Conservation (phyloP, 2,329 filamentous ascomycete genomes). For the Bipolaris oryzae region DNA sequence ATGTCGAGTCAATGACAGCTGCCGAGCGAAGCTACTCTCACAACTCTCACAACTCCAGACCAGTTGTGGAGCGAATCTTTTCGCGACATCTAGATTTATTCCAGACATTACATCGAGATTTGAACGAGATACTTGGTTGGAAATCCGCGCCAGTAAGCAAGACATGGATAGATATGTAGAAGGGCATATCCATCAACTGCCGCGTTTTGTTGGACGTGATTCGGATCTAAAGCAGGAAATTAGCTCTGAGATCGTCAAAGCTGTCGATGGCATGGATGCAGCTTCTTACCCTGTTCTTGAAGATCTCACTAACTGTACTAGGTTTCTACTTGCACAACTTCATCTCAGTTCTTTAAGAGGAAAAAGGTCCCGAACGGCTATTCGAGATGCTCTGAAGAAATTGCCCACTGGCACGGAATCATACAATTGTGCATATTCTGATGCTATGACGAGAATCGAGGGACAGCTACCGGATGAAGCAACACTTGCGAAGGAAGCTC, state of each 20-base stretch:
- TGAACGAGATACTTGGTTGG: slow-evolving; percentile 10
- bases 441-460: slow-evolving; percentile 44
- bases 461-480: slow-evolving; percentile 40
- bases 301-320: slow-evolving; percentile 2
- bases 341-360: slow-evolving; percentile 17
- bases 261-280: slow-evolving; percentile 32
- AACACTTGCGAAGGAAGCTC: slow-evolving; percentile 45
- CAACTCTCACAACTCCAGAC: slow-evolving; percentile 7
- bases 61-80: neutral
- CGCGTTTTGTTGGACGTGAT: slow-evolving; percentile 22
- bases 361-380: slow-evolving; percentile 9
- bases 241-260: slow-evolving; percentile 22
- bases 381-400: slow-evolving; percentile 8
- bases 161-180: slow-evolving; percentile 29
- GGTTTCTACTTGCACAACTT: slow-evolving; percentile 21
- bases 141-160: slow-evolving; percentile 27
- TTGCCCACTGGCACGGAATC: slow-evolving; percentile 7
- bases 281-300: neutral
- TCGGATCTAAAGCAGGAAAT: slow-evolving; percentile 19
- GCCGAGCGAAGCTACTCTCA: slow-evolving; percentile 7
- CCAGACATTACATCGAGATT: slow-evolving; percentile 23
- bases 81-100: slow-evolving; percentile 27
- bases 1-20: slow-evolving; percentile 23
- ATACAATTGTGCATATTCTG: slow-evolving; percentile 14
- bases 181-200: slow-evolving; percentile 21